Base-by-base conservation (phyloP, 169 alveolate genomes). In the Babesia bovis region DNA sequence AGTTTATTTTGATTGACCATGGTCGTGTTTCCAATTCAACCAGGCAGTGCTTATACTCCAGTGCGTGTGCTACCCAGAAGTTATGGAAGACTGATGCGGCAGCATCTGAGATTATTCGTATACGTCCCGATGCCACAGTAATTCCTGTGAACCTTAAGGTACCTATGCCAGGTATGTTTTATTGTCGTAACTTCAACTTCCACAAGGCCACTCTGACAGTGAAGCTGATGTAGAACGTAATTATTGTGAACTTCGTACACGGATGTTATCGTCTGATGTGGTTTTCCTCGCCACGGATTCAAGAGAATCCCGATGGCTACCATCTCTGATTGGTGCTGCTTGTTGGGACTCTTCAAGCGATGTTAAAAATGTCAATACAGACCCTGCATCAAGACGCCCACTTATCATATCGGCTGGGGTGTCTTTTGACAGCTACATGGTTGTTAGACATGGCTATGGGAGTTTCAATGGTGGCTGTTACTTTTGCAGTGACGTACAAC, bases 281-380 rank as follows among this genome's bases (percentile, higher is more conserved):
- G 74, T 88, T n/a, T 76, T 88, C 66, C 74, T 88, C 35, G 30
- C 81, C 13, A 88, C 93, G 0, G 93, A 88, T 50, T 79, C 91
- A 38, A 88, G 82, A 53, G 93, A 88, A 33, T 88, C 93, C 0
- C 52, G 93, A 50, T 88, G 90, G 79, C 68, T 88, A n/a, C 93
- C 93, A 15, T 71, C 86, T 19, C 61, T 88, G 30, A 25, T 88
- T 32, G 83, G 81, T 21, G 85, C 87, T 21, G 33, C 13, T 28
- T 44, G 52, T 32, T 21, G 51, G 57, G 19, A 66, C 19, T n/a
- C 19, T 7, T 0, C 28, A 33, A 32, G 10, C 13, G 4, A n/a
- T 4, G 25, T 36, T 2, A 40, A n/a, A 13, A 41, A 25, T 15
- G 19, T n/a, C 13, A 51, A 38, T 12, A 28, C 6, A 26, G 55